Base-by-base conservation (phyloP, 805 yeast species). In the Myxozyma geophila region DNA sequence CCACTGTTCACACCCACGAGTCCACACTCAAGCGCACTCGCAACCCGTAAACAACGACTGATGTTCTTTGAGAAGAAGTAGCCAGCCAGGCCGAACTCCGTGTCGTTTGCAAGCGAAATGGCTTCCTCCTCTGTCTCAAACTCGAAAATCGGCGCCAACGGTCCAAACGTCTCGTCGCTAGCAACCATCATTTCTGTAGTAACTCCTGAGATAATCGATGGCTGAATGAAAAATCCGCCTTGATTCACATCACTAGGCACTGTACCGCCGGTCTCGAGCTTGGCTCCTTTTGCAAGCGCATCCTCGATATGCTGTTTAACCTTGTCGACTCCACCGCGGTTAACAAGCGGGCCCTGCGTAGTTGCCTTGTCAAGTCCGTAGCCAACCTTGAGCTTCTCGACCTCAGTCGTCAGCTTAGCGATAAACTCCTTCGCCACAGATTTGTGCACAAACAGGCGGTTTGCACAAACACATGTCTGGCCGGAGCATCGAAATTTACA, bases 1-100 rank as follows among this genome's bases (percentile, higher is more conserved):
- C 95, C 95, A 12, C 90, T 84, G 76, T 90, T 90, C 63, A 85
- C 86, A 50, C 95, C 95, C 58, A 90, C 82, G 92, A 90, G 89
- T 53, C 96, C 96, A 37, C 82, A 85, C 69, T 90, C 85, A 58
- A 90, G 79, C n/a, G 80, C 84, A 74, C 87, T 90, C 36, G 89
- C 86, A 12, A 87, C 84, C 59, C 82, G 79, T 75, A 86, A 80
- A 10, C 87, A 78, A 54, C 86, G 81, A 54, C 78, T 74, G 61
- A 85, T 74, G 74, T 87, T 82, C 59, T 78, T 73, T 13, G 92
- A 82, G 78, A 74, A 90, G 76, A 90, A 83, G 74, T 90, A 90
- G 8, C 90, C 90, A 1, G 95, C 93, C 59, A 89, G 81, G n/a
- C 96, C 96, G 51, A 85, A 89, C 19, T 83, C 85, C n/a, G 63